Evolutionary conservation across 148 eudicot species (phyloP), one percentile per base, ranked within the genome.

Genomic region (Rhododendron simsii): DNA sequence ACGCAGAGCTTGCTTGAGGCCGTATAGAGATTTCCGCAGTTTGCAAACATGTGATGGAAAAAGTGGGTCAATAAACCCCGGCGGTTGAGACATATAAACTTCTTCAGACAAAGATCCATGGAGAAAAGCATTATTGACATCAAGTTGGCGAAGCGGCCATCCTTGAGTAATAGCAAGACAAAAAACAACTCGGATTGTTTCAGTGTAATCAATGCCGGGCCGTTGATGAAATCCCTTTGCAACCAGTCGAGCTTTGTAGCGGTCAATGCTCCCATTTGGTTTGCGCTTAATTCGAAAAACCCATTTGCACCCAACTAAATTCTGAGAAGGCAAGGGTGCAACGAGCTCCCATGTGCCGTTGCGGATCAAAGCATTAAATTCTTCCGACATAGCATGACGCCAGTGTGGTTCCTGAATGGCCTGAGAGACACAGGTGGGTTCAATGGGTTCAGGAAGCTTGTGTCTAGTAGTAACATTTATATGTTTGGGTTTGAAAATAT

Each of bases 221-320:
- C 81, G 37, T 76, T 84, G 86, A 28, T 84, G 81, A 23, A 84
- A 84, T 2, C 86, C 69, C 20, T 84, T 84, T 6, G 86, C 81
- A 3, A 55, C 81, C 0, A 84, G 18, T 0, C 69, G 30, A 5
- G 71, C 77, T 55, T 84, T 75, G 18, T 75, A 84, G 18, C 61
- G 69, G 50, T 20, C 51, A 35, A 84, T 51, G 1, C 11, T n/a
- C 6, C 81, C 80, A 74, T 84, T 41, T 0, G 81, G 67, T 4
- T 84, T 74, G 16, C 44, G 37, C 33, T 84, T 73, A 26, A 51
- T 50, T 0, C 65, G 33, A 51, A 57, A 44, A 7, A 84, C 81
- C 81, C 79, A 84, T 51, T 74, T 84, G 11, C 86, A 84, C 2
- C 50, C 73, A 1, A 84, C 35, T 3, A 76, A 14, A 35, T 53